Conservation (phyloP, 805 yeast species). For the Starmerella bombi region DNA sequence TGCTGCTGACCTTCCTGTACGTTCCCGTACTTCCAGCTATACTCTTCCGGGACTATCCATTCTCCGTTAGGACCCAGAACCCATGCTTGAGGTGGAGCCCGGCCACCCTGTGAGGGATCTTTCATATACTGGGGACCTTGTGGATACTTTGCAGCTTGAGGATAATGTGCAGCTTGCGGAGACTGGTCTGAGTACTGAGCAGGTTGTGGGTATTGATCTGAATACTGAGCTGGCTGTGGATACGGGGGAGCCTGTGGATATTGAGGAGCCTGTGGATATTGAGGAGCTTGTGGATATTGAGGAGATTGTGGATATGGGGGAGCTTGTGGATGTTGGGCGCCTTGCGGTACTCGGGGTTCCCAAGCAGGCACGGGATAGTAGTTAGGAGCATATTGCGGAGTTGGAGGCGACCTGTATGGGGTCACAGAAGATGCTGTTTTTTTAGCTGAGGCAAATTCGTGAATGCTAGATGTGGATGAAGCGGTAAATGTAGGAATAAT, state of each 20-base stretch:
- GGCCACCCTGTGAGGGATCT: too few relatives aligned
- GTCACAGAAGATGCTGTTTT: too few relatives aligned
- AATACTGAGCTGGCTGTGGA: neutral
- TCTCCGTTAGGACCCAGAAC: neutral
- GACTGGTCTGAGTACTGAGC: too few relatives aligned
- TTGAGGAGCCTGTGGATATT: neutral
- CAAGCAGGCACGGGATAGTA: neutral
- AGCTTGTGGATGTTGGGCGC: neutral
- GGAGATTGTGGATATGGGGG: neutral
- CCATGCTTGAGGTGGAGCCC: neutral
- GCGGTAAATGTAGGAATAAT: neutral
- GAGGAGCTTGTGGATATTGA: neutral
- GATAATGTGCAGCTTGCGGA: too few relatives aligned
- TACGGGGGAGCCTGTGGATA: neutral
- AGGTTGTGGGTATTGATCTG: too few relatives aligned
- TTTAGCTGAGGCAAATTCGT: neutral
- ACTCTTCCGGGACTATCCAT: neutral
- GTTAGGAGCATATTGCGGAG: neutral
- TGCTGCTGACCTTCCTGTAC: too few relatives aligned
- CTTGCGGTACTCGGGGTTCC: neutral
- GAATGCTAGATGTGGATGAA: neutral
- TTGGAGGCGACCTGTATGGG: too few relatives aligned
- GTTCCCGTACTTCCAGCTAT: too few relatives aligned
- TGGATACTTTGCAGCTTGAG: too few relatives aligned
- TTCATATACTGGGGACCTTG: too few relatives aligned